These are phyloP conservation scores for Geosmithia flava DNA, from an alignment of 2,329 filamentous ascomycete species.

Conservation along the genomic window DNA sequence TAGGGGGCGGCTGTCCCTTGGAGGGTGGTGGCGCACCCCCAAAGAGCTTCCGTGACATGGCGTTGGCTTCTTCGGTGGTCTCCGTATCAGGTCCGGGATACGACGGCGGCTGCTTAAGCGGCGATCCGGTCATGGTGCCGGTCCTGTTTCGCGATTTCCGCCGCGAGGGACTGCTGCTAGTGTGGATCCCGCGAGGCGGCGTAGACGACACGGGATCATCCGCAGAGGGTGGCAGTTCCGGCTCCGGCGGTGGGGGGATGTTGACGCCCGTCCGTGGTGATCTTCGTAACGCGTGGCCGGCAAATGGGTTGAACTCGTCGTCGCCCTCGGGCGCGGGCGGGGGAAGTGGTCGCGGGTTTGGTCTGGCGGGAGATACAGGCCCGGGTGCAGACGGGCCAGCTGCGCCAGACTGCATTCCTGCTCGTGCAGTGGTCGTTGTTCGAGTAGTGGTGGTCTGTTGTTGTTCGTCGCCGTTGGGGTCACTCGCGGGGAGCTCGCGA, in stretches of 20 bases:
- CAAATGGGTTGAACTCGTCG: conserved; percentile 28
- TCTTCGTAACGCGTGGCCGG: conserved; percentile 20
- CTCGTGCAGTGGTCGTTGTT: conserved; percentile 6
- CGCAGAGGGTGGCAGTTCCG: conserved; percentile 49
- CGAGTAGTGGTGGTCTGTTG: neutral
- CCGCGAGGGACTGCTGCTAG: conserved; percentile 39
- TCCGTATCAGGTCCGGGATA: conserved; percentile 10
- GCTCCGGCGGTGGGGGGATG: conserved; percentile 30
- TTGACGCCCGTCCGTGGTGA: conserved; percentile 5
- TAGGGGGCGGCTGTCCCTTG: neutral
- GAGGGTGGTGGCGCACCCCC: neutral
- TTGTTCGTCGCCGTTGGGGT: neutral
- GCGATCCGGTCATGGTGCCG: conserved; percentile 34
- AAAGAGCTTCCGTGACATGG: neutral
- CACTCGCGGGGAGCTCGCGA: conserved; percentile 2
- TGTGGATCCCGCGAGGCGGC: conserved; percentile 46
- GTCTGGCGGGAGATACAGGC: conserved; percentile 26
- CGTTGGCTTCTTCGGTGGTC: neutral
- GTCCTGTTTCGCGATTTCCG: conserved; percentile 20
- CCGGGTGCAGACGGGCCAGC: conserved; percentile 5
- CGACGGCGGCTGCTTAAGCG: conserved; percentile 29
- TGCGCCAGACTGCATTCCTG: conserved; percentile 11
- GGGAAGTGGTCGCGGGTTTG: conserved; percentile 32
- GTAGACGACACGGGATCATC: conserved; percentile 40
- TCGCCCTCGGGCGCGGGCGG: conserved; percentile 28